These are phyloP conservation scores for Actinomortierella wolfii DNA, from an alignment of 371 early-diverging fungal genomes.

Conservation along the genomic window DNA sequence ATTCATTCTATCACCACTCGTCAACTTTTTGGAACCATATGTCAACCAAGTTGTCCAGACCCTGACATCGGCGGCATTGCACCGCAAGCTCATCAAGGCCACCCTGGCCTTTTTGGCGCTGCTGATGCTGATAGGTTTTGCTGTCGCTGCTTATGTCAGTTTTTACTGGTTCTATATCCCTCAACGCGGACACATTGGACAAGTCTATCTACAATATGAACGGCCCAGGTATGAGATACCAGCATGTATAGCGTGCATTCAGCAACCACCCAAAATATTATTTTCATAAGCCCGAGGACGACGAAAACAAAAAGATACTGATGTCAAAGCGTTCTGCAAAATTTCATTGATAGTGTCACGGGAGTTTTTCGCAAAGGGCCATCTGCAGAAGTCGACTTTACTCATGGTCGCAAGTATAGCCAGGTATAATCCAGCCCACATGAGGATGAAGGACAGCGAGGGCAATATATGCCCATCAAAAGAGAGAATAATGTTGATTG, in stretches of 20 bases:
- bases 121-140: constrained; percentile 39
- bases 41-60: constrained; percentile 36
- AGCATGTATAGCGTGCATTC: too few relatives aligned
- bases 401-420: constrained; percentile 37
- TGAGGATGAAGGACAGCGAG: neutral
- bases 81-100: constrained; percentile 45
- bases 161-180: constrained; percentile 65
- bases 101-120: constrained; percentile 37
- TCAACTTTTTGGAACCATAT: constrained; percentile 43
- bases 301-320: too few relatives aligned
- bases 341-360: constrained; percentile 14
- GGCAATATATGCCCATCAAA: too few relatives aligned
- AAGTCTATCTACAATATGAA: constrained; percentile 58
- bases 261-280: too few relatives aligned
- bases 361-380: constrained; percentile 21
- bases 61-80: constrained; percentile 44
- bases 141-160: constrained; percentile 50
- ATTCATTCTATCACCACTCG: constrained; percentile 47
- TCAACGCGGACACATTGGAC: constrained; percentile 55
- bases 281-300: too few relatives aligned
- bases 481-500: too few relatives aligned
- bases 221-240: constrained; percentile 8
- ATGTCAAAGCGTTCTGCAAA: too few relatives aligned
- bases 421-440: constrained; percentile 13
- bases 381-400: constrained; percentile 45